phyloP scores from a whole-genome alignment of 371 early-diverging fungal species.

The Haplosporangium sp. region DNA sequence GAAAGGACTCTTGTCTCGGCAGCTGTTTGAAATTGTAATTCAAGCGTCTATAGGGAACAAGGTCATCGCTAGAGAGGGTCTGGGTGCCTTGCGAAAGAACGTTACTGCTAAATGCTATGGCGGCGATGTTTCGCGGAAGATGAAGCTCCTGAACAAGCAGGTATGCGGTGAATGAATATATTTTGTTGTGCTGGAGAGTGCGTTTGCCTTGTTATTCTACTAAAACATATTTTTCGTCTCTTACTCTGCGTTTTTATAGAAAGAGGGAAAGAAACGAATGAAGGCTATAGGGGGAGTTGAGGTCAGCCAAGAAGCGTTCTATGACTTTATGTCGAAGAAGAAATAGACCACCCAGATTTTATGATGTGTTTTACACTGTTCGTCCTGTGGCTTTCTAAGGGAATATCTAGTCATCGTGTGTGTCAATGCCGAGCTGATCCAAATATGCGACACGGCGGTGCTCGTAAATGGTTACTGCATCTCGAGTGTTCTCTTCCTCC shows the following conservation, averaged over 20 bases:
- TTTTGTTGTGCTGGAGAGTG: neutral
- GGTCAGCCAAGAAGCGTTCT: constrained; percentile 79
- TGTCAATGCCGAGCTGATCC: constrained; percentile 47
- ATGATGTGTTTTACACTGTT: neutral
- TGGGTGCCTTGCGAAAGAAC: constrained; percentile 89
- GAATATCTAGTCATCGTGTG: constrained; percentile 35
- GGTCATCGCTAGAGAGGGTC: constrained; percentile 89
- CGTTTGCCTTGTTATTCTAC: neutral
- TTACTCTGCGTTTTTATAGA: constrained; percentile 42
- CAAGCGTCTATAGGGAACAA: constrained; percentile 88
- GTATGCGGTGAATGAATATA: neutral
- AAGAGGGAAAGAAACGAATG: constrained; percentile 91
- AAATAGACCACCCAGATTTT: constrained; percentile 9
- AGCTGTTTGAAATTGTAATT: constrained; percentile 93
- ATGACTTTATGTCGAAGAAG: constrained; percentile 70
- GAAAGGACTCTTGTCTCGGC: constrained; percentile 77
- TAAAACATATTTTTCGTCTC: neutral
- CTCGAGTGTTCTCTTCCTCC: constrained; percentile 43
- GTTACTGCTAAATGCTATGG: constrained; percentile 97
- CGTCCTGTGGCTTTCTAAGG: neutral
- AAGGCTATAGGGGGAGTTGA: constrained; percentile 81
- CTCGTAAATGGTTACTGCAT: constrained; percentile 45
- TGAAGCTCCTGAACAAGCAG: constrained; percentile 91
- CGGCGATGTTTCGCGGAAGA: constrained; percentile 92
- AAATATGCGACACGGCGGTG: constrained; percentile 55